These are phyloP conservation scores for Amanita thiersii DNA, from an alignment of 768 basidiomycete species.

Conservation along the genomic window DNA sequence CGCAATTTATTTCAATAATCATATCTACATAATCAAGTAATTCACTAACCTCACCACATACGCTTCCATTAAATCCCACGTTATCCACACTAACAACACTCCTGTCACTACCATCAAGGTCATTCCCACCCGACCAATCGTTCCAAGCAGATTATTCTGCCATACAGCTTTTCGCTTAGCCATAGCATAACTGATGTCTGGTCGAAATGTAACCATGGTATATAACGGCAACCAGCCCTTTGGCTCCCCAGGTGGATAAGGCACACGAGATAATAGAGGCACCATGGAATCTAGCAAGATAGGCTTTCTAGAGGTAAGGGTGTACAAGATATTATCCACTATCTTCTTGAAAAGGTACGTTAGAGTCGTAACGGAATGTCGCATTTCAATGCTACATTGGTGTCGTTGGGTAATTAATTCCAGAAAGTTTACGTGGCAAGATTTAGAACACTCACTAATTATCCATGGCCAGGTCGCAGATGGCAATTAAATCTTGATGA, in stretches of 20 bases:
- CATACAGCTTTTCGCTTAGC: conserved; percentile 61
- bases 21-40: conserved; percentile 10
- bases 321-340: conserved; percentile 68
- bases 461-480: conserved; percentile 87
- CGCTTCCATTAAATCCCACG: conserved; percentile 14
- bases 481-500: conserved; percentile 85
- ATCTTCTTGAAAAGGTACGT: conserved; percentile 72
- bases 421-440: no score
- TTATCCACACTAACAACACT: conserved; percentile 32
- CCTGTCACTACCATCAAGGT: conserved; percentile 33
- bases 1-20: conserved; percentile 1
- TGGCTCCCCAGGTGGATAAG: conserved; percentile 54
- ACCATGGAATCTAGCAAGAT: conserved; percentile 38
- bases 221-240: conserved; percentile 89
- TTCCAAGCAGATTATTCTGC: conserved; percentile 59
- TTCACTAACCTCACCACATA: conserved; percentile 22
- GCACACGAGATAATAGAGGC: conserved; percentile 36
- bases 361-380: conserved; percentile 81
- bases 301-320: conserved; percentile 43
- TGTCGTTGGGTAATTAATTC: conserved; percentile 13
- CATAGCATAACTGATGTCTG: conserved; percentile 86
- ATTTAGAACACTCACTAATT: conserved; percentile 78
- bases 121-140: conserved; percentile 41
- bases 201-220: conserved; percentile 96
- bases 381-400: conserved; percentile 78